Evolutionary conservation across 139 green algal species (phyloP).

Genomic region (Pseudopediastrum boryanum): DNA sequence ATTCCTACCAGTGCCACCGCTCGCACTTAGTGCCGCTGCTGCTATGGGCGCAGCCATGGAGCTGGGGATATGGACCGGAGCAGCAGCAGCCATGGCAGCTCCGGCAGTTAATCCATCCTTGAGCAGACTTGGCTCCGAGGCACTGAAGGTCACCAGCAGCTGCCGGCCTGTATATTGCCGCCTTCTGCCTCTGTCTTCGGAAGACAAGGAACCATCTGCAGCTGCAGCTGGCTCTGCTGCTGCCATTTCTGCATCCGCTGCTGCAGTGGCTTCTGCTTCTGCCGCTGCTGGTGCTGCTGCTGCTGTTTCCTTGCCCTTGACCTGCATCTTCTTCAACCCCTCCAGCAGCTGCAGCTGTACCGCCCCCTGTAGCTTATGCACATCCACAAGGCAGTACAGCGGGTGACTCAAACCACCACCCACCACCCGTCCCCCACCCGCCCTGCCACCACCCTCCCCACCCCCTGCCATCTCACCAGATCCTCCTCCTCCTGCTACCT

Average conservation of each 20-base stretch:
- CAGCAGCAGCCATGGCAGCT: too few relatives aligned
- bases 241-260: too few relatives aligned
- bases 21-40: not conserved
- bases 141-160: not conserved
- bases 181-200: not conserved
- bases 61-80: too few relatives aligned
- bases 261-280: too few relatives aligned
- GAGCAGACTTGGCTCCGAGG: not conserved
- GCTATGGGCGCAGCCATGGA: not conserved
- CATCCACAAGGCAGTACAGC: not conserved
- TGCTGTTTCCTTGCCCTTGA: too few relatives aligned
- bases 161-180: not conserved
- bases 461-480: not conserved
- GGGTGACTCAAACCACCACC: not conserved
- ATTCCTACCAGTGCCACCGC: not conserved
- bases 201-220: too few relatives aligned
- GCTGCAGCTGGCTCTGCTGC: conserved; percentile 17
- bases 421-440: too few relatives aligned
- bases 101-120: too few relatives aligned
- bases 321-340: too few relatives aligned
- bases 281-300: too few relatives aligned
- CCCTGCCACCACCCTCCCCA: too few relatives aligned
- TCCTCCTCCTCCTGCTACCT: not conserved
- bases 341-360: not conserved
- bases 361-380: not conserved